Base-by-base conservation (phyloP, 768 basidiomycete genomes). In the Udeniomyces megalosporus region DNA sequence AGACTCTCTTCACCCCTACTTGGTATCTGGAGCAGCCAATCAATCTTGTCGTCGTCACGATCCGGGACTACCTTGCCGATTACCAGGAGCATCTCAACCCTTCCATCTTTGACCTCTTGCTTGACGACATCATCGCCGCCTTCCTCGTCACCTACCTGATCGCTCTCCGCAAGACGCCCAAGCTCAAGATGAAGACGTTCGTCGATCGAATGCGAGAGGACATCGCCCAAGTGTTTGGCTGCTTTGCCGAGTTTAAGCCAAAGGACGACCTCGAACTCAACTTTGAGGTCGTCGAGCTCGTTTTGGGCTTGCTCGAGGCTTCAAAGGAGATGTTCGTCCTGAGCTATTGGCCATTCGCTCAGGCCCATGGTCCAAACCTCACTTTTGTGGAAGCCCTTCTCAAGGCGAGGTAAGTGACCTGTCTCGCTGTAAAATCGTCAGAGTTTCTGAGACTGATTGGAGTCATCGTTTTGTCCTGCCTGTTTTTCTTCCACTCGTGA, bases 21-120 rank as follows among this genome's bases (percentile, higher is more conserved):
- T 97, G 95, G 95, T 97, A 97, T 72, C 84, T 85, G 4, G 80
- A 85, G 69, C 50, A 47, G 11, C 63, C 63, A 17, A 81, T 93
- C 75, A 77, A 78, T 4, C 90, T 93, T 74, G 85, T 97, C 58
- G 79, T 95, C 65, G 88, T 91, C 75, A 99, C 95, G 46, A 87
- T 97, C 79, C 81, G 84, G 58, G 95, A 99, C 70, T 97, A 97
- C 75, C 90, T 91, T 83, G 73, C 79, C n/a, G 95, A 97, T 74
- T 93, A 88, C 72, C 87, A 92, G 70, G 79, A 81, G 49, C 95
- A 84, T 70, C 83, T 99, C 63, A 95, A 96, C 71, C 79, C 87
- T 15, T 84, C 87, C 6, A 79, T 99, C 49, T 83, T 96, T 67
- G 92, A 96, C 66, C 80, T 97, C 26, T 78, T 97, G 35, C 78